These are phyloP conservation scores for Perilla frutescens DNA, from an alignment of 257 asterid species.

Conservation along the genomic window DNA sequence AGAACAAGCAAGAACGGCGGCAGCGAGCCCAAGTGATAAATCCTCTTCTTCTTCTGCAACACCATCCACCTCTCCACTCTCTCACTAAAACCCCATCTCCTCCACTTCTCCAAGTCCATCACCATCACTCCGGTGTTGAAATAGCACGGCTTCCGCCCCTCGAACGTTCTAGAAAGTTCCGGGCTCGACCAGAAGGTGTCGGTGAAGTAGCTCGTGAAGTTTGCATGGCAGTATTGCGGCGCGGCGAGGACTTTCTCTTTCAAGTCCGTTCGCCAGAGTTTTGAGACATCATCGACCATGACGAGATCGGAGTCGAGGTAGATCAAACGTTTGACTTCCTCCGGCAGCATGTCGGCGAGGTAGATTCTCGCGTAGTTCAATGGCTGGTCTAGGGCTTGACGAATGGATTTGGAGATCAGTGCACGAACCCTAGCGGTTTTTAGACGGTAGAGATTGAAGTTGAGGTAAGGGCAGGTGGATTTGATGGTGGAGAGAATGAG, in stretches of 20 bases:
- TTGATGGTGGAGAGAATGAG: too few species aligned
- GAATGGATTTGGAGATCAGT: too few species aligned
- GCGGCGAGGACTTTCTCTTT: too few species aligned
- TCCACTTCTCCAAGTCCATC: slow-evolving; percentile 50
- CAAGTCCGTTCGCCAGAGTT: too few species aligned
- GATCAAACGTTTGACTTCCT: too few species aligned
- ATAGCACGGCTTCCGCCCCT: slow-evolving; percentile 49
- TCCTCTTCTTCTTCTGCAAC: slow-evolving; percentile 47
- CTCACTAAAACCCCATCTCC: slow-evolving; percentile 28
- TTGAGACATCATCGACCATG: too few species aligned
- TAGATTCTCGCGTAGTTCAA: not conserved
- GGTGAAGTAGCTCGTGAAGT: slow-evolving; percentile 47
- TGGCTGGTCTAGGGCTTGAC: too few species aligned
- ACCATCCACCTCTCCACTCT: slow-evolving; percentile 56
- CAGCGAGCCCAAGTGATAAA: not conserved
- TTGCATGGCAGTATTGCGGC: slow-evolving; percentile 10
- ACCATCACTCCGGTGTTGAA: slow-evolving; percentile 58
- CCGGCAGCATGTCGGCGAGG: slow-evolving; percentile 47
- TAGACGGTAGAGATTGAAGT: too few species aligned
- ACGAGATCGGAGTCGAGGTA: slow-evolving; percentile 44
- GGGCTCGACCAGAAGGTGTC: slow-evolving; percentile 41
- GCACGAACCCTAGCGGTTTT: too few species aligned
- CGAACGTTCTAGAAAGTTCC: slow-evolving; percentile 25
- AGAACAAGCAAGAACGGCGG: slow-evolving; percentile 36
- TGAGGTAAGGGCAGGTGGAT: too few species aligned